These are phyloP conservation scores for Jamesozyma gamospora DNA, from an alignment of 805 yeast species.

Conservation along the genomic window DNA sequence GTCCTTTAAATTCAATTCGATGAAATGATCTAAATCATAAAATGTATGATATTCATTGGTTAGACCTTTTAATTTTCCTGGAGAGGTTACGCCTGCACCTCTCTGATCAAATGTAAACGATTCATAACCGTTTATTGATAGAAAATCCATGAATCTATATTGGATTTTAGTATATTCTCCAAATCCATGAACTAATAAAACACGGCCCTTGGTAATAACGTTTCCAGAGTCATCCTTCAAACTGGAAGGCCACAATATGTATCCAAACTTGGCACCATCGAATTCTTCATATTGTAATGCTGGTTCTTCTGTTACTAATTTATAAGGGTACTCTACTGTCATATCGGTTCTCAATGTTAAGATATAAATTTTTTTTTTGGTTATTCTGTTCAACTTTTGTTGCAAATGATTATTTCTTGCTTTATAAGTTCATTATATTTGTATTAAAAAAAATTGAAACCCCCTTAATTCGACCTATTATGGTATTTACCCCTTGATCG, in stretches of 20 bases:
- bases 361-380: too few species aligned
- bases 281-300: slow-evolving; percentile 17
- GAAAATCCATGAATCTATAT: slow-evolving; percentile 42
- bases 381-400: too few species aligned
- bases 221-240: not conserved
- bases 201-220: slow-evolving; percentile 35
- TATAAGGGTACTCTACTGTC: slow-evolving; percentile 18
- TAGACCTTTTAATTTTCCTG: slow-evolving; percentile 42
- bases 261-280: slow-evolving; percentile 24
- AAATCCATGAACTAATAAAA: slow-evolving; percentile 63
- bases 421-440: too few species aligned
- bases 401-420: too few species aligned
- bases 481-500: too few species aligned
- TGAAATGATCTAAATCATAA: slow-evolving; percentile 50
- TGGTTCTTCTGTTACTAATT: slow-evolving; percentile 15
- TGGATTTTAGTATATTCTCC: slow-evolving; percentile 47
- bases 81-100: slow-evolving; percentile 62
- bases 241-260: slow-evolving; percentile 21
- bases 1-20: slow-evolving; percentile 16
- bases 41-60: slow-evolving; percentile 49
- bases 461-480: too few species aligned
- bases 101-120: slow-evolving; percentile 63
- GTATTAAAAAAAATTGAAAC: too few species aligned
- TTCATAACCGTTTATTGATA: slow-evolving; percentile 49
- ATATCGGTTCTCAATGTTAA: too few species aligned